Evolutionary conservation across 805 yeast genomes (phyloP).

Genomic region (Pichia nanzhaoensis): DNA sequence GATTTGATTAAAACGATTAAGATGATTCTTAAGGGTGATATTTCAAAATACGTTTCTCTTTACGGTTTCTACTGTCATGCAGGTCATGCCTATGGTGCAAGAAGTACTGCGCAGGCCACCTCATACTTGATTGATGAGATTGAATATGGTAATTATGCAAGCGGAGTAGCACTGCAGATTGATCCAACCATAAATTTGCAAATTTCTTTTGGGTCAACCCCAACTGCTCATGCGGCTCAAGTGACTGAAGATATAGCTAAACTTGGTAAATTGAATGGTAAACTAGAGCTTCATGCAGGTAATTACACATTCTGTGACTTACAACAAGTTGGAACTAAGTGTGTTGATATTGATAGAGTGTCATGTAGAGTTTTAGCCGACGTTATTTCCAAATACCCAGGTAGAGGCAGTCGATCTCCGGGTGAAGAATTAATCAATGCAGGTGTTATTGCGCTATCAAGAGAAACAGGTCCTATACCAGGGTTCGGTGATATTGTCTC

Average conservation of each 20-base stretch:
- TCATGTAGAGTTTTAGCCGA: slow-evolving; percentile 52
- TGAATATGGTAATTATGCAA: slow-evolving; percentile 48
- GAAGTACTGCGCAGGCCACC: slow-evolving; percentile 40
- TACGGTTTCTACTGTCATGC: slow-evolving; percentile 76
- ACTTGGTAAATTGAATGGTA: slow-evolving; percentile 28
- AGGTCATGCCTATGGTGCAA: slow-evolving; percentile 62
- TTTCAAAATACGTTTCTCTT: slow-evolving; percentile 33
- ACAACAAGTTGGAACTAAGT: slow-evolving; percentile 69
- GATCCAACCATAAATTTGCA: slow-evolving; percentile 35
- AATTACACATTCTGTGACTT: slow-evolving; percentile 67
- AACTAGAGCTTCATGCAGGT: slow-evolving; percentile 74
- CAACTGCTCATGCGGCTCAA: slow-evolving; percentile 60
- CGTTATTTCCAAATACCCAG: slow-evolving; percentile 52
- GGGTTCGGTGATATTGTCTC: slow-evolving; percentile 46
- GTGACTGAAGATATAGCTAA: slow-evolving; percentile 7
- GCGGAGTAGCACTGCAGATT: slow-evolving; percentile 30
- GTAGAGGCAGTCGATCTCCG: slow-evolving; percentile 41
- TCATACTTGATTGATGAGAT: slow-evolving; percentile 49
- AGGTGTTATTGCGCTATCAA: slow-evolving; percentile 63
- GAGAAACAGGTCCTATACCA: slow-evolving; percentile 54
- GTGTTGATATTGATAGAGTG: slow-evolving; percentile 39
- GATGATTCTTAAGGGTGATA: slow-evolving; percentile 21
- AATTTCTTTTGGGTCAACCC: slow-evolving; percentile 77
- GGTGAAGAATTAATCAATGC: slow-evolving; percentile 65
- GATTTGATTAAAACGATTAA: slow-evolving; percentile 11